Percentiles rank a stretch among this genome's conserved stretches.
phyloP scores from a whole-genome alignment of 148 eudicot species.

The Amaranthus hypochondriacus region DNA sequence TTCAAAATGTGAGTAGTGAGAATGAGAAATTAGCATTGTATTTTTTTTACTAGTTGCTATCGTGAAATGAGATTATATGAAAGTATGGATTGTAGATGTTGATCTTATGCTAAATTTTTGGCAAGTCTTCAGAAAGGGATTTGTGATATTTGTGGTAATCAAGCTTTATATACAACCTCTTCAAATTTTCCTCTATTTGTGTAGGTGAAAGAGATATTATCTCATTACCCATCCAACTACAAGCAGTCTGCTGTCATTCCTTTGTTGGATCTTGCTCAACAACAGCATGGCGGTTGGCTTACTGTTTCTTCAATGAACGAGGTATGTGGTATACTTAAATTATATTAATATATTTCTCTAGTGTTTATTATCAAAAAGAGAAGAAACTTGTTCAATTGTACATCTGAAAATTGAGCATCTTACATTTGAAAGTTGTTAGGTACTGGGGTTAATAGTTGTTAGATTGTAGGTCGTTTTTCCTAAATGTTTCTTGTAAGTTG shows the following conservation, averaged over 20 bases:
- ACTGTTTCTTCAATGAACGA: conserved; percentile 99
- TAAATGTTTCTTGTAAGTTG: no score
- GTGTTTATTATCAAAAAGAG: neutral
- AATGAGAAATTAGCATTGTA: neutral
- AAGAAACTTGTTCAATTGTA: no score
- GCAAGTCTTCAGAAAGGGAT: neutral
- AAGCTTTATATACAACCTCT: neutral
- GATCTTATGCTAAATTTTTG: neutral
- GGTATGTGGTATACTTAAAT: conserved; percentile 31
- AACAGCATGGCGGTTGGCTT: conserved; percentile 98
- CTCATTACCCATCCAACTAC: conserved; percentile 92
- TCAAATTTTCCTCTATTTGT: conserved; percentile 7
- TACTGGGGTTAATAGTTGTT: no score
- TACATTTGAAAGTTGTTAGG: no score
- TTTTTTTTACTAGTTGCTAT: neutral
- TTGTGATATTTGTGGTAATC: neutral
- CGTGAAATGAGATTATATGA: neutral
- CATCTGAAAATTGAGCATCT: no score
- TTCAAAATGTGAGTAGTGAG: neutral
- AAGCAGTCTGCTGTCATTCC: conserved; percentile 99
- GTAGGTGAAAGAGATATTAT: conserved; percentile 83
- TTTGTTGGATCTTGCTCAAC: conserved; percentile 94
- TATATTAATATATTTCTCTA: neutral
- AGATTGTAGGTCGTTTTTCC: no score
- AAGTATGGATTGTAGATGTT: neutral